Percentiles rank a stretch among this genome's conserved stretches.
Conservation (phyloP, 805 yeast species). For the Lipomyces mesembrius region DNA sequence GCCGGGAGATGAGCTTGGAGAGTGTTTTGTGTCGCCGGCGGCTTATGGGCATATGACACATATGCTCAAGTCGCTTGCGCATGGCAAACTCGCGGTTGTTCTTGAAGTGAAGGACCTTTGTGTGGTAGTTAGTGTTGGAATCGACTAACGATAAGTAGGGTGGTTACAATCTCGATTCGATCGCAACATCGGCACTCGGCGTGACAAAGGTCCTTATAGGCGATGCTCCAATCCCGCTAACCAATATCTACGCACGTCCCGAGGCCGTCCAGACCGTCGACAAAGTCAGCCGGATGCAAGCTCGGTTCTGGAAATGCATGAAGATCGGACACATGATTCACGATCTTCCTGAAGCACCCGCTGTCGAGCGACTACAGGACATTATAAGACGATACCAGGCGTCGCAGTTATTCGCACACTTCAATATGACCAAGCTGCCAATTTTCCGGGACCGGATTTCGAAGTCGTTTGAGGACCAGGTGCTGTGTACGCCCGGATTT, state of each 20-base stretch:
- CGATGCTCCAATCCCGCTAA: constrained; percentile 85
- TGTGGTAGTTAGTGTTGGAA: background rate
- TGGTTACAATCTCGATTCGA: constrained; percentile 91
- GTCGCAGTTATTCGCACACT: constrained; percentile 54
- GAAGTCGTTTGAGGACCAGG: constrained; percentile 61
- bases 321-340: constrained; percentile 60
- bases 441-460: constrained; percentile 54
- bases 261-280: constrained; percentile 81
- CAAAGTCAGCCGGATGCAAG: constrained; percentile 77
- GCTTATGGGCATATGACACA: constrained; percentile 98
- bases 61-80: constrained; percentile 81
- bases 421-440: constrained; percentile 71
- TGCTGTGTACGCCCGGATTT: constrained; percentile 72
- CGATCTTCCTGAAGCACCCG: constrained; percentile 34
- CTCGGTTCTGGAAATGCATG: constrained; percentile 85
- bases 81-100: constrained; percentile 85
- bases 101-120: constrained; percentile 54
- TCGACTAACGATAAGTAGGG: constrained; percentile 52
- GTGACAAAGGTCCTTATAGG: constrained; percentile 91
- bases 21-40: constrained; percentile 92
- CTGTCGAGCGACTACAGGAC: constrained; percentile 56
- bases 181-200: constrained; percentile 85
- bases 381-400: constrained; percentile 78
- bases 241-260: constrained; percentile 66
- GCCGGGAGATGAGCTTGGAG: constrained; percentile 95